A percentile compares a stretch with the other conserved stretches of the same genome.
Conservation (phyloP, 371 early-diverging fungal species). For the Fennellomyces sp. region DNA sequence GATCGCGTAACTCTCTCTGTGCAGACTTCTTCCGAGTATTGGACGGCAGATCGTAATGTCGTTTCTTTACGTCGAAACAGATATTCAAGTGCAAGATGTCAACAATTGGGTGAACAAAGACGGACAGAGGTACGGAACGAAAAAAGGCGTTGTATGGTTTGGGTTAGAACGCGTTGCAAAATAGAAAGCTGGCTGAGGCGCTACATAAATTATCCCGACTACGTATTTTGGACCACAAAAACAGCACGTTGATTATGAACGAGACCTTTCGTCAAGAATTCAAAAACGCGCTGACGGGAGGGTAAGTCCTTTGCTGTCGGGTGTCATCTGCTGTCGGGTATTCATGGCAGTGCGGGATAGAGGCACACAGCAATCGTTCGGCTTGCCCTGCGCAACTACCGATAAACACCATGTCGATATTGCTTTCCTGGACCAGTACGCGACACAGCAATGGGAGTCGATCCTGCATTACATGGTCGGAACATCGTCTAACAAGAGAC, state of each 20-base stretch:
- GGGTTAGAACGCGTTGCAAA: background rate
- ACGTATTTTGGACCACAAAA: slow-evolving; percentile 63
- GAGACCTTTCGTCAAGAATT: slow-evolving; percentile 78
- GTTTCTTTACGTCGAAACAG: slow-evolving; percentile 73
- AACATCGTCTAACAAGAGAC: slow-evolving; percentile 68
- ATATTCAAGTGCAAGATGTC: slow-evolving; percentile 66
- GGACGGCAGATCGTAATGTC: slow-evolving; percentile 93
- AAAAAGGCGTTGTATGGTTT: too few relatives aligned
- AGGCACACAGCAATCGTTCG: slow-evolving; percentile 84
- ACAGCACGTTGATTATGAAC: slow-evolving; percentile 57
- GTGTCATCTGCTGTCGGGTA: too few relatives aligned
- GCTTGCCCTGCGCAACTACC: slow-evolving; percentile 65
- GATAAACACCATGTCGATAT: slow-evolving; percentile 74
- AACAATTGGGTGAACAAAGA: slow-evolving; percentile 70
- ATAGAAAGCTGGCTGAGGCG: slow-evolving; percentile 62
- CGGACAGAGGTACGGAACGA: slow-evolving; percentile 55
- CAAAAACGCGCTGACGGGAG: slow-evolving; percentile 88
- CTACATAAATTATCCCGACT: slow-evolving; percentile 69
- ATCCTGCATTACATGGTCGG: slow-evolving; percentile 96
- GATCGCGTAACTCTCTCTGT: background rate
- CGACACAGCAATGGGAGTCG: slow-evolving; percentile 88
- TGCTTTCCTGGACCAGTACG: slow-evolving; percentile 77
- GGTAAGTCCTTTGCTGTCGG: slow-evolving; percentile 49
- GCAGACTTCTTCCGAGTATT: slow-evolving; percentile 80
- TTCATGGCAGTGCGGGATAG: too few relatives aligned